Evolutionary conservation across 176 grass and related monocot genomes (phyloP).

Genomic region (Avena sativa): DNA sequence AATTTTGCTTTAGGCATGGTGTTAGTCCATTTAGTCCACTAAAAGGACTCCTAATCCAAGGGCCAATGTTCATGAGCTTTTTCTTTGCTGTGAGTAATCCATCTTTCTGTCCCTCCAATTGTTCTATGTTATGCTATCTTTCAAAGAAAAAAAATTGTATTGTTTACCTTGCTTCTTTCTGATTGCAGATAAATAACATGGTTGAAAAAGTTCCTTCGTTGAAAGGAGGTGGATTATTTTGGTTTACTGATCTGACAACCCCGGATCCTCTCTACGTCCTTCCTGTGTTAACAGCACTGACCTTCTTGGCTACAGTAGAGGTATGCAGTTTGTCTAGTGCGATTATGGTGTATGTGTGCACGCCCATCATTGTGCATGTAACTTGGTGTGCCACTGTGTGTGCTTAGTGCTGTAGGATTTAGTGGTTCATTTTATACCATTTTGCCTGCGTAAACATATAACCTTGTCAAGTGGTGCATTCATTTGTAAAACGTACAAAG

Average conservation of each 20-base stretch:
- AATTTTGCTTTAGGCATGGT: conserved; percentile 65
- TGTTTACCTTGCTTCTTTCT: conserved; percentile 22
- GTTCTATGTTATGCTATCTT: conserved; percentile 15
- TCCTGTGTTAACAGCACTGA: conserved; percentile 76
- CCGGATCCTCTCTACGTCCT: conserved; percentile 73
- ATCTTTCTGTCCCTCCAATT: conserved; percentile 28
- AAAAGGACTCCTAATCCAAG: conserved; percentile 84
- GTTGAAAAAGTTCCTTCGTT: conserved; percentile 89
- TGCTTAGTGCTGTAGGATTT: conserved; percentile 26
- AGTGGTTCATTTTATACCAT: background rate
- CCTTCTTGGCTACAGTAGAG: conserved; percentile 79
- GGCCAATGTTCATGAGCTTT: conserved; percentile 90
- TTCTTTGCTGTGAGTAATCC: conserved; percentile 82
- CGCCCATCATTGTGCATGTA: conserved; percentile 21
- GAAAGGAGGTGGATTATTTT: conserved; percentile 86
- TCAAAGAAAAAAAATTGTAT: conserved; percentile 26
- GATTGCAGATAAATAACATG: conserved; percentile 87
- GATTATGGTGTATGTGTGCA: conserved; percentile 9
- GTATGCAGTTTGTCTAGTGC: conserved; percentile 55
- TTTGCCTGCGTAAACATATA: conserved; percentile 27
- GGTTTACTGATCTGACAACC: conserved; percentile 96
- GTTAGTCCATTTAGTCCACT: conserved; percentile 81
- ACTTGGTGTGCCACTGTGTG: background rate
- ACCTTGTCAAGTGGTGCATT: conserved; percentile 22
- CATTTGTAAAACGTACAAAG: background rate